Conservation (phyloP, 805 yeast species). For the Wickerhamomyces chambardii region DNA sequence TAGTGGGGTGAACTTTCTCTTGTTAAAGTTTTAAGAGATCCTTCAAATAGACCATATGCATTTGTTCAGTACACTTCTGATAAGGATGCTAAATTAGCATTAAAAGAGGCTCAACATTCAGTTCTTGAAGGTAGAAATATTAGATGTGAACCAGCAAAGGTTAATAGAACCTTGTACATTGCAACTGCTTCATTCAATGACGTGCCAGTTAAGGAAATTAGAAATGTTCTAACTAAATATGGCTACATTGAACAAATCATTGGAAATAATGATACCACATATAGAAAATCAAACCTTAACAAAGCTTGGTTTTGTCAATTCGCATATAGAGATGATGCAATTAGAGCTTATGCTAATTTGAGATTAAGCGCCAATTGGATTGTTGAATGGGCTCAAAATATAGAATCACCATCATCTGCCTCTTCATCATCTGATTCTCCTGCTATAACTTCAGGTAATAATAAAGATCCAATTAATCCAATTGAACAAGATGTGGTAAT, state of each 20-base stretch:
- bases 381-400: conserved; percentile 84
- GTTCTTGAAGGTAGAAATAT: conserved; percentile 64
- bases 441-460: too few relatives aligned
- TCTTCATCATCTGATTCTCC: background rate
- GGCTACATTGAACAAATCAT: conserved; percentile 74
- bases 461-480: background rate
- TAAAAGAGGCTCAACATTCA: conserved; percentile 60
- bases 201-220: conserved; percentile 24
- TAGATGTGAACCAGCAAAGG: conserved; percentile 87
- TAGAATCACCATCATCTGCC: conserved; percentile 38
- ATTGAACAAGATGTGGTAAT: conserved; percentile 32
- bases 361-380: conserved; percentile 44
- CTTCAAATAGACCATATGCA: conserved; percentile 80
- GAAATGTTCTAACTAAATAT: conserved; percentile 33
- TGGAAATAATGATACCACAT: conserved; percentile 25
- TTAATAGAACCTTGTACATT: conserved; percentile 75
- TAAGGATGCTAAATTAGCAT: conserved; percentile 59
- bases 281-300: conserved; percentile 18
- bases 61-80: conserved; percentile 80
- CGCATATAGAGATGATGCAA: conserved; percentile 81
- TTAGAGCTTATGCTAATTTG: conserved; percentile 69
- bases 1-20: conserved; percentile 61
- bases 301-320: conserved; percentile 69
- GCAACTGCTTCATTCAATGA: conserved; percentile 23
- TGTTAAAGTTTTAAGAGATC: conserved; percentile 80